Percentiles rank a stretch among this genome's conserved stretches.
Conservation (phyloP, 106 monocot species). For the Dendrobium catenatum region DNA sequence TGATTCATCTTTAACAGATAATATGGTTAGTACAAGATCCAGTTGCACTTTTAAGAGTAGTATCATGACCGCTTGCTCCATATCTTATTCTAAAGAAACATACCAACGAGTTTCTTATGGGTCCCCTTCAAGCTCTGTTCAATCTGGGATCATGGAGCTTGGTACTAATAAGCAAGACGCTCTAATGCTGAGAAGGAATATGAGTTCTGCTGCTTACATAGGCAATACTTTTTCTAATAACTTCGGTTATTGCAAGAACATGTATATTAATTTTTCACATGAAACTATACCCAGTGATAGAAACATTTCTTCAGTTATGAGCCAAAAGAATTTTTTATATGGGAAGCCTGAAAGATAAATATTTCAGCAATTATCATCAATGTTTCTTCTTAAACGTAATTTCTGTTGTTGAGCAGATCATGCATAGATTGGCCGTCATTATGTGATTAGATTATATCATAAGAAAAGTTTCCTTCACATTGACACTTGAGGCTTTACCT, state of each 20-base stretch:
- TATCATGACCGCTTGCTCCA: constrained; percentile 21
- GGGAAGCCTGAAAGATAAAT: not conserved
- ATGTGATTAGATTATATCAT: not conserved
- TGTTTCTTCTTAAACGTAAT: not conserved
- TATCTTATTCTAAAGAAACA: constrained; percentile 21
- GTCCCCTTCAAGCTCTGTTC: constrained; percentile 21
- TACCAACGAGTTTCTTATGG: constrained; percentile 20
- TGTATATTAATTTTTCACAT: constrained; percentile 23
- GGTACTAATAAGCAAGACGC: constrained; percentile 28
- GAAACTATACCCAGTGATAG: not conserved
- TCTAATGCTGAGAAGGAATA: constrained; percentile 19
- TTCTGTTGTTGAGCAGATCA: not conserved
- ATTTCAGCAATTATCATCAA: not conserved
- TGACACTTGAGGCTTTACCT: too few species aligned
- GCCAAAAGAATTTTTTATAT: not conserved
- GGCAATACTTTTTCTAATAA: constrained; percentile 29
- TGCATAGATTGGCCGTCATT: not conserved
- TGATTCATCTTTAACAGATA: constrained; percentile 37
- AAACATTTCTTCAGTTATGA: not conserved
- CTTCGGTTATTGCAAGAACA: constrained; percentile 41
- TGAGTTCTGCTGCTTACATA: constrained; percentile 18
- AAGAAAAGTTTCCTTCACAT: too few species aligned
- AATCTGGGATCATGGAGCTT: constrained; percentile 14
- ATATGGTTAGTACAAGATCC: constrained; percentile 51
- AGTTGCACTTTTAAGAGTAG: constrained; percentile 31